phyloP scores from a whole-genome alignment of 106 monocot species.

The Dactylorhiza incarnata region DNA sequence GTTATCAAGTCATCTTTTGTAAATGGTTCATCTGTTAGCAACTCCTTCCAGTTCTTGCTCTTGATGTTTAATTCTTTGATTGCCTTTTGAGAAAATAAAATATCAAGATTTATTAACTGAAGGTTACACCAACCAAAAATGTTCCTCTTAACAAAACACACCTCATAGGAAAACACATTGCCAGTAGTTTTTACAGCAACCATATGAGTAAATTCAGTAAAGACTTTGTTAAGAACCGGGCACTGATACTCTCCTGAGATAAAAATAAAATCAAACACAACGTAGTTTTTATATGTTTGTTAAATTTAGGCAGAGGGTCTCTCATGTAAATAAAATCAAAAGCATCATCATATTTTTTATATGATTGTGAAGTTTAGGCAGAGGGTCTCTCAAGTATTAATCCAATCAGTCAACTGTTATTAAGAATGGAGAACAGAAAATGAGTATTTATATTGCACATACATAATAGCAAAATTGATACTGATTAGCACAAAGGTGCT shows the following conservation, averaged over 20 bases:
- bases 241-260: slow-evolving; percentile 83
- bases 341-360: background rate
- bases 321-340: background rate
- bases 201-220: slow-evolving; percentile 94
- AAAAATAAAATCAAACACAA: background rate
- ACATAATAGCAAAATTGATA: background rate
- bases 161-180: slow-evolving; percentile 98
- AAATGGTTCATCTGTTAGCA: slow-evolving; percentile 94
- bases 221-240: slow-evolving; percentile 96
- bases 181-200: slow-evolving; percentile 95
- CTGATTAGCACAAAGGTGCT: background rate
- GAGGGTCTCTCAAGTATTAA: background rate
- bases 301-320: background rate
- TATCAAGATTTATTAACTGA: background rate
- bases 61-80: slow-evolving; percentile 95
- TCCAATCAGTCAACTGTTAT: background rate
- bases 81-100: slow-evolving; percentile 43
- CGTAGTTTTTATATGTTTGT: background rate
- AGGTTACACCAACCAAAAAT: background rate
- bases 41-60: slow-evolving; percentile 90
- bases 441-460: background rate
- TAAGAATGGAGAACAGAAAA: background rate
- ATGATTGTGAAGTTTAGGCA: background rate
- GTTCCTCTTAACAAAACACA: slow-evolving; percentile 8
- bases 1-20: slow-evolving; percentile 87